Evolutionary conservation across 148 eudicot genomes (phyloP).

Genomic region (Camellia lanceoleosa): DNA sequence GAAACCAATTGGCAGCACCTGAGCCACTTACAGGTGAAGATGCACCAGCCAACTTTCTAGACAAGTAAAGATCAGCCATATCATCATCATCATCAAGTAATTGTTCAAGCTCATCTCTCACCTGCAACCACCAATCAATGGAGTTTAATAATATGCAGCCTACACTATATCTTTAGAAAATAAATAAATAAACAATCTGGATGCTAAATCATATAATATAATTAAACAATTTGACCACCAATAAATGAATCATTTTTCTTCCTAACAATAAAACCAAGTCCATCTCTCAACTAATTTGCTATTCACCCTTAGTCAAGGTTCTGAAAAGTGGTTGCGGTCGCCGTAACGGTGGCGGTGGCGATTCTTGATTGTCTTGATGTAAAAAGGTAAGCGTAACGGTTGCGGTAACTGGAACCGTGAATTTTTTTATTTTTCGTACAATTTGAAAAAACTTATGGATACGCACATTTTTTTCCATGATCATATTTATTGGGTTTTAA

Average conservation of each 20-base stretch:
- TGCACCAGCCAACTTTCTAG: slow-evolving; percentile 48
- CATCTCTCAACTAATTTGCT: neutral
- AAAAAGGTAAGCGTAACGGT: too few species aligned
- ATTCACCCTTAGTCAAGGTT: neutral
- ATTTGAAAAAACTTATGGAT: too few species aligned
- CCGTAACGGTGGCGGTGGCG: too few species aligned
- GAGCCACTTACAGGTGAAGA: slow-evolving; percentile 65
- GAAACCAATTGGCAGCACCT: slow-evolving; percentile 39
- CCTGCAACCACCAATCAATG: slow-evolving; percentile 34
- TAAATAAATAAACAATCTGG: neutral
- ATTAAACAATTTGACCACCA: too few species aligned
- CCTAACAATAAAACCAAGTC: neutral
- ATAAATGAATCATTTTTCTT: neutral
- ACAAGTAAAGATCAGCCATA: slow-evolving; percentile 78
- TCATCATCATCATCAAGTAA: slow-evolving; percentile 76
- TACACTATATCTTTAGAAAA: neutral
- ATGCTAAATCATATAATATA: neutral
- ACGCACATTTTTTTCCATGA: too few species aligned
- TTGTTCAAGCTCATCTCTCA: slow-evolving; percentile 80
- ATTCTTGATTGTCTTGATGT: too few species aligned
- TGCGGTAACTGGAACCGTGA: too few species aligned
- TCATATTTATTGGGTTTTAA: too few species aligned
- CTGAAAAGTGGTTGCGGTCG: too few species aligned
- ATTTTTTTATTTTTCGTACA: too few species aligned
- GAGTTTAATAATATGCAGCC: neutral